A percentile compares a stretch with the other conserved stretches of the same genome.
Evolutionary conservation across 1,284 basidiomycete genomes (phyloP).

Genomic region (Trichosporon faecale): DNA sequence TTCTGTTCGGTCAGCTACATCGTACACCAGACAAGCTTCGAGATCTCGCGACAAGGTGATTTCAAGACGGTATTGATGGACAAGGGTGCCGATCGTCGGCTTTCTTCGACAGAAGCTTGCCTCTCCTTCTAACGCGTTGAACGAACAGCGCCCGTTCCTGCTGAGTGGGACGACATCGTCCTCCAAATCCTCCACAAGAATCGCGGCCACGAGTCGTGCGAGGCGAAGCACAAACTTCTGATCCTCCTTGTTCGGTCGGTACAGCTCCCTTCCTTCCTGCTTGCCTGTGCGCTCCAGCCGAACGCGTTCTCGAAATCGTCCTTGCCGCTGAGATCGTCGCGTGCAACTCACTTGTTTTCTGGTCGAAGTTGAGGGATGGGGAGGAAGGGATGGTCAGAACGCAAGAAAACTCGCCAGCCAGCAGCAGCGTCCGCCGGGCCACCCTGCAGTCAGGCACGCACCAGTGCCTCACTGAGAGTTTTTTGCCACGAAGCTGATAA

Average conservation of each 20-base stretch:
- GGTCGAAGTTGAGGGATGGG: constrained; percentile 10
- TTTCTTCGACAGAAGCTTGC: too few relatives aligned
- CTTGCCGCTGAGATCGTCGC: not conserved
- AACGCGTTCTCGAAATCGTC: not conserved
- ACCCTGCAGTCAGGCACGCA: not conserved
- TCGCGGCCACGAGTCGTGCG: too few relatives aligned
- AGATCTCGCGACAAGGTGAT: not conserved
- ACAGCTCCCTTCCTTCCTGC: not conserved
- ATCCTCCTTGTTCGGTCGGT: not conserved
- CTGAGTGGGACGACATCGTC: too few relatives aligned
- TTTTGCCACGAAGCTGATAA: not conserved
- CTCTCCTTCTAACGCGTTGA: too few relatives aligned
- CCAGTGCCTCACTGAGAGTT: not conserved
- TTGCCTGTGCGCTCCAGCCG: not conserved
- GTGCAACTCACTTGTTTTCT: constrained; percentile 10
- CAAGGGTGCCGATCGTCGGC: too few relatives aligned
- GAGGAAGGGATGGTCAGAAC: constrained; percentile 6
- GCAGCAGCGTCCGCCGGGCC: not conserved
- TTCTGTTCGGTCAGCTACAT: constrained; percentile 46
- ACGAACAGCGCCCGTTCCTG: too few relatives aligned
- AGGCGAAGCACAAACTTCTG: too few relatives aligned
- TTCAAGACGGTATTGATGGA: too few relatives aligned
- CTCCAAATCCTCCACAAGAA: too few relatives aligned
- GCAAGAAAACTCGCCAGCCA: not conserved
- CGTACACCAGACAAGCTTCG: too few relatives aligned